These are phyloP conservation scores for Aspergillus amoenus DNA, from an alignment of 2,329 filamentous ascomycete species.

Conservation along the genomic window DNA sequence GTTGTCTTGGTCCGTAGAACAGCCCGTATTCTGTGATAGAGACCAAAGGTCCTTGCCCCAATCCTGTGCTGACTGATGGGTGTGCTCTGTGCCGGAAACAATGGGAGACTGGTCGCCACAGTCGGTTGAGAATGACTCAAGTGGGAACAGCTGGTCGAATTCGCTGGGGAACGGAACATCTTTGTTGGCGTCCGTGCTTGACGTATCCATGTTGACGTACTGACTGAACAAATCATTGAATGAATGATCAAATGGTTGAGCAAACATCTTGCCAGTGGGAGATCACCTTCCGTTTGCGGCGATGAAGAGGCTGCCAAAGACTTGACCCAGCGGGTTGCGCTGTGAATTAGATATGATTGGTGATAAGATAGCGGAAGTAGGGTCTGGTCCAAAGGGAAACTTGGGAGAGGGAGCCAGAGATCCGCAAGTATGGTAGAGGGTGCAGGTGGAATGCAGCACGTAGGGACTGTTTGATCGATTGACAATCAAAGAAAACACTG, in stretches of 20 bases:
- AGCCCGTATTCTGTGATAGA: constrained; percentile 51
- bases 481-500: constrained; percentile 41
- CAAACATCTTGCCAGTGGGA: constrained; percentile 48
- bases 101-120: constrained; percentile 52
- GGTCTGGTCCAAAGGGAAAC: constrained; percentile 22
- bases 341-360: constrained; percentile 32
- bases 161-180: constrained; percentile 51
- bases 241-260: constrained; percentile 50
- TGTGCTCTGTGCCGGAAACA: constrained; percentile 46
- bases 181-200: constrained; percentile 49
- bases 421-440: constrained; percentile 13
- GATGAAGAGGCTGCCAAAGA: constrained; percentile 25
- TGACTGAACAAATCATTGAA: constrained; percentile 64
- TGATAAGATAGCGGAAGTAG: constrained; percentile 15
- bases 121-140: constrained; percentile 52
- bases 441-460: constrained; percentile 24
- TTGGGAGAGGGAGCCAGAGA: constrained; percentile 22
- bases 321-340: constrained; percentile 15
- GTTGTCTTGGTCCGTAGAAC: constrained; percentile 27
- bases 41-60: constrained; percentile 56
- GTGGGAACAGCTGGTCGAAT: constrained; percentile 53
- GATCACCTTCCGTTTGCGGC: constrained; percentile 50
- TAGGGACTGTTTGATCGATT: constrained; percentile 35
- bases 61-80: constrained; percentile 47
- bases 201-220: constrained; percentile 59